phyloP scores from a whole-genome alignment of 2,329 filamentous ascomycete genomes.

The Alternaria alternata region DNA sequence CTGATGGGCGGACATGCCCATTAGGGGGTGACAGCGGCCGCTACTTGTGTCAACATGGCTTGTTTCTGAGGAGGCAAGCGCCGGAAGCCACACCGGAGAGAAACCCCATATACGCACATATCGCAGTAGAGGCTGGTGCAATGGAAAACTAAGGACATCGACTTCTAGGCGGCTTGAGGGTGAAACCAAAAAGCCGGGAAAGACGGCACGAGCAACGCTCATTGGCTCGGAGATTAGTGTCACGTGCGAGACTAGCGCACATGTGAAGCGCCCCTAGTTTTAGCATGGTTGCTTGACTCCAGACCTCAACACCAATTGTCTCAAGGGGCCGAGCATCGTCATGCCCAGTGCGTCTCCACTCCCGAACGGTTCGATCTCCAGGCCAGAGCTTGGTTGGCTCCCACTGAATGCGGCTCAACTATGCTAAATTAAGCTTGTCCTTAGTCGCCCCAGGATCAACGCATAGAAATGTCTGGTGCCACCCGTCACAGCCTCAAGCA shows the following conservation, averaged over 20 bases:
- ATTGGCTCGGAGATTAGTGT: conserved; percentile 23
- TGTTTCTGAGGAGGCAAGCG: conserved; percentile 6
- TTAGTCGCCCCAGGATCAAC: conserved; percentile 27
- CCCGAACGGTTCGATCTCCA: conserved; percentile 16
- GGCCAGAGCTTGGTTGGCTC: conserved; percentile 37
- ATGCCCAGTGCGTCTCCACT: conserved; percentile 32
- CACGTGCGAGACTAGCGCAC: conserved; percentile 17
- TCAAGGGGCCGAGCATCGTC: conserved; percentile 44
- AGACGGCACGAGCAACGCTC: conserved; percentile 15
- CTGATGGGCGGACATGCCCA: too few relatives aligned
- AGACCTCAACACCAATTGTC: conserved; percentile 51
- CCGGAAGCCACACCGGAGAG: not conserved
- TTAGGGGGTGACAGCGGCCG: conserved; percentile 11
- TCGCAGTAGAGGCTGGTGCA: conserved; percentile 16
- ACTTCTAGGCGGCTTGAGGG: conserved; percentile 7
- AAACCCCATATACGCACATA: not conserved
- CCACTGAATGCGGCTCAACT: conserved; percentile 26
- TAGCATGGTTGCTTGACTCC: conserved; percentile 28
- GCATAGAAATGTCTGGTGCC: conserved; percentile 40
- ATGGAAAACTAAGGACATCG: conserved; percentile 20
- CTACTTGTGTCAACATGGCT: conserved; percentile 20
- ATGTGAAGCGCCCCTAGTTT: conserved; percentile 40
- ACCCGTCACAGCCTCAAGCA: conserved; percentile 46
- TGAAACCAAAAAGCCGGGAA: conserved; percentile 29
- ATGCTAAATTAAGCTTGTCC: conserved; percentile 31